A percentile compares a stretch with the other conserved stretches of the same genome.
These are phyloP conservation scores for Pythium plurisporium DNA, from an alignment of 352 stramenopile species.

Conservation along the genomic window DNA sequence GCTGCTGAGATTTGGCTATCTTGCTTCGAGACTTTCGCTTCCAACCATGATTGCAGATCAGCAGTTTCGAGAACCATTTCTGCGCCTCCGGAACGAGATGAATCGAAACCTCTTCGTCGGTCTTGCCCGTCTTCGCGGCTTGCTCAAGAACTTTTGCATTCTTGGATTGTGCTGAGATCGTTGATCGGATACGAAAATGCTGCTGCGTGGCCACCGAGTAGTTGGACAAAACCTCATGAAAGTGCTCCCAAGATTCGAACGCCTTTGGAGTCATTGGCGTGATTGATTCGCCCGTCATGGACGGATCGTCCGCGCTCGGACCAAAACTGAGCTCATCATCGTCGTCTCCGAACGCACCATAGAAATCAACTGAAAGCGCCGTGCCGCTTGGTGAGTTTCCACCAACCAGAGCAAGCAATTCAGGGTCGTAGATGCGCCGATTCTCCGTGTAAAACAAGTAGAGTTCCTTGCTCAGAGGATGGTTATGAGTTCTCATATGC, in stretches of 20 bases:
- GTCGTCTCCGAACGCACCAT: conserved; percentile 14
- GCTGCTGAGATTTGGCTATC: conserved; percentile 1
- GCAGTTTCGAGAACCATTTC: conserved; percentile 76
- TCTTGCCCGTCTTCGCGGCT: conserved; percentile 35
- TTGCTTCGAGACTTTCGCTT: conserved; percentile 61
- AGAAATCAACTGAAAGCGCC: conserved; percentile 1
- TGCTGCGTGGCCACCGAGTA: conserved; percentile 60
- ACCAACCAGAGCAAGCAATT: conserved; percentile 37
- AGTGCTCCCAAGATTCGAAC: conserved; percentile 54
- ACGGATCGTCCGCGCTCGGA: background rate
- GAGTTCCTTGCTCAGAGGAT: conserved; percentile 66
- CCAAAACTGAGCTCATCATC: background rate
- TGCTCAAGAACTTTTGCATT: conserved; percentile 52
- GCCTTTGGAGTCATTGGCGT: conserved; percentile 36
- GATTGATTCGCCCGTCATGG: background rate
- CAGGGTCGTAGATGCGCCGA: conserved; percentile 69
- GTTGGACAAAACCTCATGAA: conserved; percentile 48
- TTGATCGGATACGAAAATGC: conserved; percentile 72
- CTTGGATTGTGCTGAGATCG: conserved; percentile 49
- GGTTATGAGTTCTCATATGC: conserved; percentile 67
- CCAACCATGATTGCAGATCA: conserved; percentile 75
- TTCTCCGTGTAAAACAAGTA: conserved; percentile 78
- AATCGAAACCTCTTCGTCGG: conserved; percentile 12
- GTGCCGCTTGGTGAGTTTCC: conserved; percentile 5
- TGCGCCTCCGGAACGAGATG: conserved; percentile 46